Evolutionary conservation across 2,329 filamentous ascomycete species (phyloP).

Genomic region (Fonsecaea erecta): DNA sequence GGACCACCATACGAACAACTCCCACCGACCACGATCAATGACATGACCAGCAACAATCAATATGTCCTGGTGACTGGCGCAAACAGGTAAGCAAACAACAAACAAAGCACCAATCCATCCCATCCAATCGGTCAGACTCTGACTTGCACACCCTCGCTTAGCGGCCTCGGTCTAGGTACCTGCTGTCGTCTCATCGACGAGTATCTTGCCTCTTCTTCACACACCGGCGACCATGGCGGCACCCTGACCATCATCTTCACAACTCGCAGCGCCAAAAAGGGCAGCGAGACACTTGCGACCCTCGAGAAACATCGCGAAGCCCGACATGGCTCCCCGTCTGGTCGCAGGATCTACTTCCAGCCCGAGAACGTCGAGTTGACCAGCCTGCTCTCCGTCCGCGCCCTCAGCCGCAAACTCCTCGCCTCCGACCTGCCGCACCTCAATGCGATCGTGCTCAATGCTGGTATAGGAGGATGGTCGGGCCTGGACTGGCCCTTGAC

Average conservation of each 20-base stretch:
- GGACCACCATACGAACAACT: not conserved
- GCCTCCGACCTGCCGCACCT: slow-evolving; percentile 65
- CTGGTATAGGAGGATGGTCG: slow-evolving; percentile 83
- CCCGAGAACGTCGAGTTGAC: slow-evolving; percentile 64
- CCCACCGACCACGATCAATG: slow-evolving; percentile 8
- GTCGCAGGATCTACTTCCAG: slow-evolving; percentile 56
- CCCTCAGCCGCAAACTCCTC: slow-evolving; percentile 57
- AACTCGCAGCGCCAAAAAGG: slow-evolving; percentile 76
- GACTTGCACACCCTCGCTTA: slow-evolving; percentile 21
- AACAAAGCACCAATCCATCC: not conserved
- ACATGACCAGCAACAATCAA: slow-evolving; percentile 17
- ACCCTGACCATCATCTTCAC: slow-evolving; percentile 78
- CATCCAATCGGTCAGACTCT: not conserved
- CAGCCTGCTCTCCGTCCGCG: slow-evolving; percentile 60
- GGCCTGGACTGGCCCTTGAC: slow-evolving; percentile 73
- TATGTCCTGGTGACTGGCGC: slow-evolving; percentile 78
- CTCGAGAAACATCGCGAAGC: slow-evolving; percentile 69
- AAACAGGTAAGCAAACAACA: slow-evolving; percentile 68
- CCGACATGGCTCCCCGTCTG: slow-evolving; percentile 45
- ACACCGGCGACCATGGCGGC: slow-evolving; percentile 62
- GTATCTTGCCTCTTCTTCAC: slow-evolving; percentile 67
- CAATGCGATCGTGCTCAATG: slow-evolving; percentile 82
- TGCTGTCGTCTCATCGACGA: slow-evolving; percentile 87
- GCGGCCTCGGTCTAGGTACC: slow-evolving; percentile 84
- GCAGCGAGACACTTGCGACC: slow-evolving; percentile 68